phyloP scores from a whole-genome alignment of 2,329 filamentous ascomycete genomes.

The Ustilaginoidea virens region DNA sequence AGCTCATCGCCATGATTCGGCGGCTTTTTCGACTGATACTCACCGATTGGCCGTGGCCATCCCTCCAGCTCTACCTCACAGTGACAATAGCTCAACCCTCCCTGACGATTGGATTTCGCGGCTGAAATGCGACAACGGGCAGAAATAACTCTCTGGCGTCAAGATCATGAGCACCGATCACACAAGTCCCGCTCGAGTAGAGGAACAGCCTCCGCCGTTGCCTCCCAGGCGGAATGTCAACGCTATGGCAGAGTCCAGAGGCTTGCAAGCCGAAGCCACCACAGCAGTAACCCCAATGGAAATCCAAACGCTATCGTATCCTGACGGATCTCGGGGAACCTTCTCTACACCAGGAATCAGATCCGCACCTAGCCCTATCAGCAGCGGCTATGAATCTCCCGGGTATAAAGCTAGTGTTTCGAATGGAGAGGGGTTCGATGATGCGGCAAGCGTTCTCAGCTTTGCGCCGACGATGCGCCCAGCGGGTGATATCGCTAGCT shows the following conservation, averaged over 20 bases:
- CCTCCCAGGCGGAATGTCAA: slow-evolving; percentile 33
- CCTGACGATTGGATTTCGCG: no score
- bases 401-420: slow-evolving; percentile 14
- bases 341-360: slow-evolving; percentile 30
- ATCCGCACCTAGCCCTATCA: slow-evolving; percentile 20
- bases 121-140: no score
- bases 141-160: slow-evolving; percentile 4
- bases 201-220: slow-evolving; percentile 36
- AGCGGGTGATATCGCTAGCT: slow-evolving; percentile 62
- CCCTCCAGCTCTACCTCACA: no score
- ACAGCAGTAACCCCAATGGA: slow-evolving; percentile 74
- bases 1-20: no score
- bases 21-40: no score
- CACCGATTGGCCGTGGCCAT: no score
- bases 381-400: slow-evolving; percentile 26
- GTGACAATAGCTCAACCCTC: no score
- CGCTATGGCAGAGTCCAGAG: slow-evolving; percentile 20
- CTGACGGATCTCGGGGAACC: slow-evolving; percentile 51
- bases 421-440: slow-evolving; percentile 35
- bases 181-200: slow-evolving; percentile 13
- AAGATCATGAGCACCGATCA: slow-evolving; percentile 15
- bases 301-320: slow-evolving; percentile 60
- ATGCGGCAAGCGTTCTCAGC: slow-evolving; percentile 51
- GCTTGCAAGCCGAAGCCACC: slow-evolving; percentile 51
- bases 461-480: slow-evolving; percentile 46